Conservation (phyloP, 1,139 yeast species). For the Hansenula anomala region DNA sequence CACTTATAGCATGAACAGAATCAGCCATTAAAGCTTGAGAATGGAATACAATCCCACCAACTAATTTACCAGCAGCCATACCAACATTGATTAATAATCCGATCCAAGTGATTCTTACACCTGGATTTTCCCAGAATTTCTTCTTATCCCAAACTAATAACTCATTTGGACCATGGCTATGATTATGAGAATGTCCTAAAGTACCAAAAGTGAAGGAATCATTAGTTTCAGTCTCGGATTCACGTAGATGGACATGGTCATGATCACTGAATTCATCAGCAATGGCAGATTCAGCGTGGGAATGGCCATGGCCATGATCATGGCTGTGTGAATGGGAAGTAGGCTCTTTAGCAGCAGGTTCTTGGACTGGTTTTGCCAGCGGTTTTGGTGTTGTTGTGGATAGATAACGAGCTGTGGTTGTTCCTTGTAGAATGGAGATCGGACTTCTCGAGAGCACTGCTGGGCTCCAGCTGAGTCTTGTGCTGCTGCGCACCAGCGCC, state of each 20-base stretch:
- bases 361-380: slow-evolving; percentile 1
- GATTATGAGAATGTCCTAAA: slow-evolving; percentile 28
- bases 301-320: slow-evolving; percentile 24
- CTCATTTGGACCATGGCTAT: slow-evolving; percentile 31
- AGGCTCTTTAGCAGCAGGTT: too few species aligned
- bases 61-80: slow-evolving; percentile 81
- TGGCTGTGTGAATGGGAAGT: slow-evolving; percentile 4
- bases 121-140: slow-evolving; percentile 59
- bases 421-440: too few species aligned
- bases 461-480: neutral
- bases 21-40: slow-evolving; percentile 94
- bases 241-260: slow-evolving; percentile 33
- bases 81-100: slow-evolving; percentile 81
- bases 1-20: slow-evolving; percentile 88
- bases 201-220: slow-evolving; percentile 28
- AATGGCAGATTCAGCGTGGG: slow-evolving; percentile 14
- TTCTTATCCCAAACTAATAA: slow-evolving; percentile 32
- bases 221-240: slow-evolving; percentile 33
- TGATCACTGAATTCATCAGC: slow-evolving; percentile 23
- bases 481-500: neutral
- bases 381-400: too few species aligned
- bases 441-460: too few species aligned
- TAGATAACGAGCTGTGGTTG: too few species aligned
- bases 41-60: slow-evolving; percentile 89
- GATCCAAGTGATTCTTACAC: slow-evolving; percentile 88